Evolutionary conservation across 2,329 filamentous ascomycete genomes (phyloP).

Genomic region (Blastomyces percursus): DNA sequence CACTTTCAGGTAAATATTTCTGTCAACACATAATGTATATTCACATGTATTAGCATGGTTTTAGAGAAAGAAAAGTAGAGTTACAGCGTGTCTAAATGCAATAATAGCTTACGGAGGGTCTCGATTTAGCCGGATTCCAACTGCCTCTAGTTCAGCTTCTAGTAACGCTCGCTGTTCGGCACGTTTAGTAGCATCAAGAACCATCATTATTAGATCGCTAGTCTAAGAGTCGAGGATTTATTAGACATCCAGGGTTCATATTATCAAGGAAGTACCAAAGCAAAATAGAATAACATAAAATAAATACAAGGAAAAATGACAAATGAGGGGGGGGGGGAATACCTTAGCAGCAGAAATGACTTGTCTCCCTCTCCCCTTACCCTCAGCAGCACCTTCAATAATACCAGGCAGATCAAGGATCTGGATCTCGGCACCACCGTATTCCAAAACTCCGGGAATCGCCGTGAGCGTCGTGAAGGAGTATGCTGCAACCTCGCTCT

Average conservation of each 20-base stretch:
- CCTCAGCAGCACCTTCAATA: slow-evolving; percentile 91
- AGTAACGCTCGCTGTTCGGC: slow-evolving; percentile 83
- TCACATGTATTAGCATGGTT: not conserved
- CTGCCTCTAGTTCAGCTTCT: slow-evolving; percentile 86
- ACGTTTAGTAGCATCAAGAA: slow-evolving; percentile 91
- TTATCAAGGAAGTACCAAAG: not conserved
- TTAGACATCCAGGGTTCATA: not conserved
- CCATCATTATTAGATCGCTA: slow-evolving; percentile 92
- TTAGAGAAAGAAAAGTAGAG: not conserved
- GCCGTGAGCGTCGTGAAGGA: slow-evolving; percentile 96
- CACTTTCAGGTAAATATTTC: slow-evolving; percentile 91
- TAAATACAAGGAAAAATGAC: not conserved
- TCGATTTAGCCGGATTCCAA: slow-evolving; percentile 85
- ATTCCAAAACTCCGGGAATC: slow-evolving; percentile 93
- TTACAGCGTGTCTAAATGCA: not conserved
- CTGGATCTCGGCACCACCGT: slow-evolving; percentile 95
- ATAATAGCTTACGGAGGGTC: slow-evolving; percentile 61
- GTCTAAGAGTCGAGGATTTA: slow-evolving; percentile 41
- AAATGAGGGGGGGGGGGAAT: too few relatives aligned
- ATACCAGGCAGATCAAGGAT: slow-evolving; percentile 96
- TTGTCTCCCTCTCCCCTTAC: slow-evolving; percentile 88
- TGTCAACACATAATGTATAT: slow-evolving; percentile 24
- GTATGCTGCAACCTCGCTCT: slow-evolving; percentile 90
- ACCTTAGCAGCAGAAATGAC: slow-evolving; percentile 93
- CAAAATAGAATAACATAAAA: not conserved